Base-by-base conservation (phyloP, 2,329 filamentous ascomycete species). In the Cercospora zeae-maydis region DNA sequence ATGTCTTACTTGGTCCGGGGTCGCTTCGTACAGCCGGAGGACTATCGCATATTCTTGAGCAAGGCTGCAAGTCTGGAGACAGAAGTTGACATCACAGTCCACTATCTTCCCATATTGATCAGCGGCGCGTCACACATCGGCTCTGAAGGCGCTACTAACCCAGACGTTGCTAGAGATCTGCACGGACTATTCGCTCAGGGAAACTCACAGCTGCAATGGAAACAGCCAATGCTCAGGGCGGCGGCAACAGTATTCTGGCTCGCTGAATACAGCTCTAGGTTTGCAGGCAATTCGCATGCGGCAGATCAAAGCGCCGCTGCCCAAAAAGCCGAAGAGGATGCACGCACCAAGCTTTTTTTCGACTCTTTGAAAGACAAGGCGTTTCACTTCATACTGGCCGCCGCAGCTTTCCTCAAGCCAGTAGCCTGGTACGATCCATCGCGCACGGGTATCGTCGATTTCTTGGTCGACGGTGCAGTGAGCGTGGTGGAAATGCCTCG, bases 251-350 rank as follows among this genome's bases (percentile, higher is more conserved):
- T 89, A 4, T 92, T 91, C 84, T 99, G 95, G 95, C 83, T 97
- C 52, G 88, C 91, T 33, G 92, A 98, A 72, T 97, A 97, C 77
- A 95, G 91, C 68, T 91, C 92, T 2, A 91, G 92, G 81, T 96
- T 73, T 58, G 61, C 58, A 6, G 67, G 69, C 10, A 63, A 62
- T 11, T 63, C 64, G 9, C 64, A 59, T 30, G 65, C 67, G 27
- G 61, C 63, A n/a, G 54, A 81, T 27, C 80, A 87, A 30, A 81
- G 82, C 47, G 84, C 83, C 53, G 83, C 89, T 60, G 86, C 92
- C 71, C 78, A 91, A 33, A 78, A 80, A 54, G 78, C 79, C 77
- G 91, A 69, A 8, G 71, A 74, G 51, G 85, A 86, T 54, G 83
- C 88, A 67, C 83, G 92, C 63, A 87, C 88, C 2, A 88, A 88